Percentiles rank a stretch among this genome's conserved stretches.
phyloP scores from a whole-genome alignment of 2,329 filamentous ascomycete species.

The Alternaria gansuensis region DNA sequence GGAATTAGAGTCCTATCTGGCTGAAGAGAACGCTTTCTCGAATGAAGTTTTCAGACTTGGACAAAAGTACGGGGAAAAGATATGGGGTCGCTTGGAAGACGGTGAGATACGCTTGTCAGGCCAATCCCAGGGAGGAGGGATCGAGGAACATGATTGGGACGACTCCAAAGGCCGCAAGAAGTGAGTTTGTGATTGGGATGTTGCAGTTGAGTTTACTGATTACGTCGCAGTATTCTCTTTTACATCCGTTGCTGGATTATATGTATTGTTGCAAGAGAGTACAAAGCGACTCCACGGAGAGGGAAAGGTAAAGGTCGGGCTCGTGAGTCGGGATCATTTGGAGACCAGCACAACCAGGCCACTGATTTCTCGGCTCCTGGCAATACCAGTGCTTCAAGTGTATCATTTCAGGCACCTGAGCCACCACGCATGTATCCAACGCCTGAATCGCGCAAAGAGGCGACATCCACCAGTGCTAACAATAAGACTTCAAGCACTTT shows the following conservation, averaged over 20 bases:
- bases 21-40: conserved; percentile 14
- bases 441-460: not conserved
- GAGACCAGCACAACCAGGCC: not conserved
- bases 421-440: conserved; percentile 4
- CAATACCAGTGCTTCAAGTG: not conserved
- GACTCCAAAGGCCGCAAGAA: conserved; percentile 3
- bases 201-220: not conserved
- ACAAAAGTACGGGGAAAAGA: conserved; percentile 13
- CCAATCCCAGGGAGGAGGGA: conserved; percentile 4
- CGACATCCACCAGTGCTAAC: not conserved
- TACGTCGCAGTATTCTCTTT: conserved; percentile 14
- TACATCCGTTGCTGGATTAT: conserved; percentile 28
- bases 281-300: conserved; percentile 8
- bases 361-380: not conserved
- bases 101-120: conserved; percentile 7
- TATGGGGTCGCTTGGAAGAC: conserved; percentile 20
- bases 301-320: conserved; percentile 12
- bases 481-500: not conserved
- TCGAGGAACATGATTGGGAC: conserved; percentile 19
- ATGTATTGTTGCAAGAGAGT: conserved; percentile 7
- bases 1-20: conserved; percentile 6
- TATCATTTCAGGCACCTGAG: conserved; percentile 3
- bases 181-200: conserved; percentile 7
- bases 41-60: conserved; percentile 12
- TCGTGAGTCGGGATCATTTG: not conserved